phyloP scores from a whole-genome alignment of 1,284 basidiomycete species.

The Puccinia horiana region DNA sequence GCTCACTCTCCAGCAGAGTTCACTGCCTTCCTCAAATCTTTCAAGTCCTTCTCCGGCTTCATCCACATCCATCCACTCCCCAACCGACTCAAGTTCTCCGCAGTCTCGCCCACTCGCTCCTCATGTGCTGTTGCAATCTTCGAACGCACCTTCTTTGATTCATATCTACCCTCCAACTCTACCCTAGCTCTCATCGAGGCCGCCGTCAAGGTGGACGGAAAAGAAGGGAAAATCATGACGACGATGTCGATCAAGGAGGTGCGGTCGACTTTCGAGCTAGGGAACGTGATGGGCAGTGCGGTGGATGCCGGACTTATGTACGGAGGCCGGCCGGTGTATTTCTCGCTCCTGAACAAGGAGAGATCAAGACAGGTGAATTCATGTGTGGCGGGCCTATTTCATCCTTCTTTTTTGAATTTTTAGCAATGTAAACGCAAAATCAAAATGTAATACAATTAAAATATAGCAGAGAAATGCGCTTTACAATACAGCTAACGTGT shows the following conservation, averaged over 20 bases:
- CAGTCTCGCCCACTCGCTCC: slow-evolving; percentile 45
- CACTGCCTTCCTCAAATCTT: slow-evolving; percentile 40
- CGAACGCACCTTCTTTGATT: slow-evolving; percentile 35
- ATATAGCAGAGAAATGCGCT: too few species aligned
- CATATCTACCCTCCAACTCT: slow-evolving; percentile 25
- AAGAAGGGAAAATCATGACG: slow-evolving; percentile 12
- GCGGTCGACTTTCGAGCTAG: slow-evolving; percentile 42
- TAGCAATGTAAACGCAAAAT: too few species aligned
- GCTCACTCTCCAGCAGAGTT: slow-evolving; percentile 16
- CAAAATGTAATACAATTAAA: too few species aligned
- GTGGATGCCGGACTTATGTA: slow-evolving; percentile 35
- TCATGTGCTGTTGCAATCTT: slow-evolving; percentile 36
- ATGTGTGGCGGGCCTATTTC: too few species aligned
- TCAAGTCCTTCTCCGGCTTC: slow-evolving; percentile 38
- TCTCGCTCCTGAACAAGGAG: slow-evolving; percentile 34
- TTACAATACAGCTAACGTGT: too few species aligned
- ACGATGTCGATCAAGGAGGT: slow-evolving; percentile 40
- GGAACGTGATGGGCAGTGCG: slow-evolving; percentile 28
- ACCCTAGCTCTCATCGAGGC: slow-evolving; percentile 42
- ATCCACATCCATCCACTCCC: slow-evolving; percentile 29
- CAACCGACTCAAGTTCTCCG: slow-evolving; percentile 32
- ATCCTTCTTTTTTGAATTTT: too few species aligned
- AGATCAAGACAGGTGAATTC: too few species aligned
- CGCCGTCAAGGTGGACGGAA: slow-evolving; percentile 16
- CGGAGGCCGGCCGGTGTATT: slow-evolving; percentile 43